A percentile compares a stretch with the other conserved stretches of the same genome.
Evolutionary conservation across 305 asterid species (phyloP).

Genomic region (Andrographis paniculata): DNA sequence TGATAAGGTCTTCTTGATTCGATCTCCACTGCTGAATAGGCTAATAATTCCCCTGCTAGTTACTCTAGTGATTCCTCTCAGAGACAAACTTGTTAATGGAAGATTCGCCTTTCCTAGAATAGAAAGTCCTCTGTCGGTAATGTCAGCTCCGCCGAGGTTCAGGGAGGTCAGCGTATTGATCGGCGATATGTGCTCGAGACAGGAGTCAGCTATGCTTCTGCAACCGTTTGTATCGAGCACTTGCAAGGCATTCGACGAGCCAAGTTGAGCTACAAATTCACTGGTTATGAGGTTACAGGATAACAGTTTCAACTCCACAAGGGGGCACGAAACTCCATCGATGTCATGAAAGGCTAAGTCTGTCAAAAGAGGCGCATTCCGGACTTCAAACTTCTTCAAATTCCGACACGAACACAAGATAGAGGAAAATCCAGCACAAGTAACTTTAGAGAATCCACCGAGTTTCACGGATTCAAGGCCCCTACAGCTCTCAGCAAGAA

Average conservation of each 20-base stretch:
- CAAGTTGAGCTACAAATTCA: conserved; percentile 44
- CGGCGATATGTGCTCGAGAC: conserved; percentile 39
- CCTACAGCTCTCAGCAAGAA: conserved; percentile 49
- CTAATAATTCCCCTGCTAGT: conserved; percentile 51
- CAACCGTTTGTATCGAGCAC: conserved; percentile 53
- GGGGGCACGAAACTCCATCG: conserved; percentile 31
- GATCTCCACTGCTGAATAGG: conserved; percentile 33
- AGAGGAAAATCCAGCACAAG: conserved; percentile 76
- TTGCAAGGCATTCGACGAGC: conserved; percentile 42
- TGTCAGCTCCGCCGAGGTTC: conserved; percentile 61
- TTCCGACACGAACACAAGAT: conserved; percentile 39
- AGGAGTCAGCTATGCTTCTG: conserved; percentile 59
- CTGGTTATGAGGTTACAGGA: conserved; percentile 74
- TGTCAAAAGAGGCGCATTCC: conserved; percentile 44
- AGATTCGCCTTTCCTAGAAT: conserved; percentile 40
- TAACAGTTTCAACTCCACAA: conserved; percentile 48
- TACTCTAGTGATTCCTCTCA: conserved; percentile 58
- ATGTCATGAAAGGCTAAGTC: conserved; percentile 57
- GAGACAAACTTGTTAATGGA: conserved; percentile 39
- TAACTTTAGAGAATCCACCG: conserved; percentile 62
- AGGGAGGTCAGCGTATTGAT: conserved; percentile 42
- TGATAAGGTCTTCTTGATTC: conserved; percentile 36
- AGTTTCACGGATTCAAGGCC: conserved; percentile 51
- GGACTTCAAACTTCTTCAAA: conserved; percentile 60
- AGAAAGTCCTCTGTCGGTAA: conserved; percentile 54